These are phyloP conservation scores for Phaeosphaeria sp. DNA, from an alignment of 2,329 filamentous ascomycete species.

Conservation along the genomic window DNA sequence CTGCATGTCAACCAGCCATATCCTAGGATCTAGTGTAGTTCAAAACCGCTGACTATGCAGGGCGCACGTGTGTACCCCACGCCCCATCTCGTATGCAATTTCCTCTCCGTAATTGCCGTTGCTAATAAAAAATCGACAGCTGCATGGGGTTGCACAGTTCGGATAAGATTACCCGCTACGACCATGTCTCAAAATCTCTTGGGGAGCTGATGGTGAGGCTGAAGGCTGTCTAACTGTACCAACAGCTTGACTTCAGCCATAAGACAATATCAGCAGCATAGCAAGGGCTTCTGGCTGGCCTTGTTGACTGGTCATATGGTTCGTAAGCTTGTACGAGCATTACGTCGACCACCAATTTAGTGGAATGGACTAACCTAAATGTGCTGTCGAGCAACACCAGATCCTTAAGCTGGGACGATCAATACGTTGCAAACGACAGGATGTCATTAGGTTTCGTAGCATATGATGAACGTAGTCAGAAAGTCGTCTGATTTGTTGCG, in stretches of 20 bases:
- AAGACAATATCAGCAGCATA: background rate
- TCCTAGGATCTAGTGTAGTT: background rate
- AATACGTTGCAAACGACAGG: background rate
- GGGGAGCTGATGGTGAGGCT: slow-evolving; percentile 9
- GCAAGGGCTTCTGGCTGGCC: background rate
- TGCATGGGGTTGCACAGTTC: background rate
- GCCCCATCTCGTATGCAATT: background rate
- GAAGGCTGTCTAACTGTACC: slow-evolving; percentile 6
- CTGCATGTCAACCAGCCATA: background rate
- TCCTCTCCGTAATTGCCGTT: background rate
- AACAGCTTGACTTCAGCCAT: background rate
- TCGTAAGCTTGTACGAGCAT: background rate
- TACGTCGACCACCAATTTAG: background rate
- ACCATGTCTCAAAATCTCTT: background rate
- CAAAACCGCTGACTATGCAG: background rate
- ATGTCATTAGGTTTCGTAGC: background rate
- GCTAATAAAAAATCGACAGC: background rate
- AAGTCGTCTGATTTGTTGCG: background rate
- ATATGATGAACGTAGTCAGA: background rate
- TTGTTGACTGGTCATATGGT: background rate
- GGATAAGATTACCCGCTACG: background rate
- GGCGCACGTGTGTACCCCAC: background rate
- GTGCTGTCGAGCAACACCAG: background rate
- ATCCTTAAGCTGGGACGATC: background rate
- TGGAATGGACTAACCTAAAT: background rate